Percentiles rank a stretch among this genome's conserved stretches.
Evolutionary conservation across 139 green algal genomes (phyloP).

Genomic region (Chlamydomonas sp.): DNA sequence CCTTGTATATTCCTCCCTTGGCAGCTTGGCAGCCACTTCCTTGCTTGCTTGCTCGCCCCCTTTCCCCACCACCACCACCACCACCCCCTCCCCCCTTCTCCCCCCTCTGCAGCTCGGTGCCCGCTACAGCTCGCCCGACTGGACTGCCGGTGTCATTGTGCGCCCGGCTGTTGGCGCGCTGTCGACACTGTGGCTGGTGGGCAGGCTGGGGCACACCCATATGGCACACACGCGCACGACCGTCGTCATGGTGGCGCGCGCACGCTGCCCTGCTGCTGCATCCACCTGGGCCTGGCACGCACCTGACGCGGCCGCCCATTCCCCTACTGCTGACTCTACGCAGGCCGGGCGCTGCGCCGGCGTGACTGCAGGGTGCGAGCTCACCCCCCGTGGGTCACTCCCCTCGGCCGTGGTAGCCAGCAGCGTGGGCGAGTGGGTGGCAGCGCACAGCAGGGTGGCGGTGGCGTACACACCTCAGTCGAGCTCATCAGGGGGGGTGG

Average conservation of each 20-base stretch:
- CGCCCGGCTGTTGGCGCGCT: constrained; percentile 5
- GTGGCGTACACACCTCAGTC: not conserved
- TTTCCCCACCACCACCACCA: too few species aligned
- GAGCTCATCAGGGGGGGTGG: not conserved
- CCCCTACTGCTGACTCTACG: too few species aligned
- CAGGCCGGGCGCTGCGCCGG: too few species aligned
- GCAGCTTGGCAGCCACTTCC: too few species aligned
- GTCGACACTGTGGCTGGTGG: constrained; percentile 29
- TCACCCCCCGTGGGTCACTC: not conserved
- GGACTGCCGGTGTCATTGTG: constrained; percentile 39
- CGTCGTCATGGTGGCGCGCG: too few species aligned
- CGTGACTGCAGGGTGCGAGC: not conserved
- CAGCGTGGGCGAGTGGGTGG: not conserved
- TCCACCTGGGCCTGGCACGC: too few species aligned
- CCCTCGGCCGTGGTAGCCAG: not conserved
- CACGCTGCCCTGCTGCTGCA: too few species aligned
- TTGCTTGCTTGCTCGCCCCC: too few species aligned
- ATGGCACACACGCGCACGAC: too few species aligned
- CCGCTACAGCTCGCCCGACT: constrained; percentile 41
- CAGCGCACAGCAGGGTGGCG: not conserved
- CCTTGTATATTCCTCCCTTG: too few species aligned
- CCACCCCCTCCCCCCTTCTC: not conserved
- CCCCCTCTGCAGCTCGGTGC: constrained; percentile 35
- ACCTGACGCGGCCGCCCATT: too few species aligned
- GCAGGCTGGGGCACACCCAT: not conserved